A percentile compares a stretch with the other conserved stretches of the same genome.
Conservation (phyloP, 257 asterid species). For the Linaria vulgaris region DNA sequence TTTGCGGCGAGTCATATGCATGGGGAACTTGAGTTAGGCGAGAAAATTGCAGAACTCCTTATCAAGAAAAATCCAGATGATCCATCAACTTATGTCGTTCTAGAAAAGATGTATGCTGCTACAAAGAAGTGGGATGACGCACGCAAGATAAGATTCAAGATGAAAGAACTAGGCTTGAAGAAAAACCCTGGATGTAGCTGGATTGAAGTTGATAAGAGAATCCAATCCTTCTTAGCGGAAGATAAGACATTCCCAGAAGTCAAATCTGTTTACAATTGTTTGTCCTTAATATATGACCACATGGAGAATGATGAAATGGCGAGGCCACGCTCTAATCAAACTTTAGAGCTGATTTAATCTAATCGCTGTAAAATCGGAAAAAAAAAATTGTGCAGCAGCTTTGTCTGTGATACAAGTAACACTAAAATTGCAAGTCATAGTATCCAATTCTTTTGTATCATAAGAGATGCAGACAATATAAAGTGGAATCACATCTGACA, state of each 20-base stretch:
- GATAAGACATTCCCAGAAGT: slow-evolving; percentile 44
- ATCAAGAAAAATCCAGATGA: slow-evolving; percentile 46
- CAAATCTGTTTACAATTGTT: slow-evolving; percentile 50
- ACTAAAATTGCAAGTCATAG: background rate
- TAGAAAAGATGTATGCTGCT: slow-evolving; percentile 65
- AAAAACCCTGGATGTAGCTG: slow-evolving; percentile 78
- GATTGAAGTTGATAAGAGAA: slow-evolving; percentile 62
- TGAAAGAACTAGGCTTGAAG: slow-evolving; percentile 61
- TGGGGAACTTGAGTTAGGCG: slow-evolving; percentile 56
- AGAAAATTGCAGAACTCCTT: slow-evolving; percentile 53
- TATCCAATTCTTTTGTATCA: background rate
- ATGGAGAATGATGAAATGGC: slow-evolving; percentile 48
- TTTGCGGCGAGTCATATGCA: slow-evolving; percentile 63
- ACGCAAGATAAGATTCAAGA: slow-evolving; percentile 52
- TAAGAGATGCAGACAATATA: background rate
- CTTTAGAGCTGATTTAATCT: background rate
- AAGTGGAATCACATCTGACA: too few relatives aligned
- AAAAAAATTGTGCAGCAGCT: background rate
- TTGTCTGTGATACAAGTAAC: slow-evolving; percentile 6
- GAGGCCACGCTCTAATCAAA: background rate
- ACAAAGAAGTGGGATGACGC: slow-evolving; percentile 55
- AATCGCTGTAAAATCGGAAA: background rate
- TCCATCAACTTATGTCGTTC: slow-evolving; percentile 57
- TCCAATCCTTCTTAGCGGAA: slow-evolving; percentile 52
- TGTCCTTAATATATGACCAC: slow-evolving; percentile 42